phyloP scores from a whole-genome alignment of 2,329 filamentous ascomycete species.

The Colletotrichum trifolii region DNA sequence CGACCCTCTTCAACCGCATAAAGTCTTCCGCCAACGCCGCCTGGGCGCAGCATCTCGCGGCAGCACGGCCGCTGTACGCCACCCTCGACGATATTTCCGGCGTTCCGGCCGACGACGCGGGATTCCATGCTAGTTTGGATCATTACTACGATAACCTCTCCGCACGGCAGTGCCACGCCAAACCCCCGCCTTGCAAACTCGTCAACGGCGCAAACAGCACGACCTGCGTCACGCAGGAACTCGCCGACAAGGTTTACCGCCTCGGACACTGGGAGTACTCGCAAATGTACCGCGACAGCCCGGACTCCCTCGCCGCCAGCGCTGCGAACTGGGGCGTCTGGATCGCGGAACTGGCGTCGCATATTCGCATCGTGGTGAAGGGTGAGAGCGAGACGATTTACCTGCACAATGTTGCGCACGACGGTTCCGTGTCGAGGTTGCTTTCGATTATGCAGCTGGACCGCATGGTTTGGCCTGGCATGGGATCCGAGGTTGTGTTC shows the following conservation, averaged over 20 bases:
- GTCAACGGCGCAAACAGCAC: slow-evolving; percentile 56
- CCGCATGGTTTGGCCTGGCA: slow-evolving; percentile 85
- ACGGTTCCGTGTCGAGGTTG: slow-evolving; percentile 76
- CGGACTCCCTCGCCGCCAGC: slow-evolving; percentile 70
- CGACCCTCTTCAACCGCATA: slow-evolving; percentile 54
- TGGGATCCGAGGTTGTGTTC: slow-evolving; percentile 83
- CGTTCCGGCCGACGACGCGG: slow-evolving; percentile 63
- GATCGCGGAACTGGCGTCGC: slow-evolving; percentile 75
- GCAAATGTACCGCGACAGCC: slow-evolving; percentile 77
- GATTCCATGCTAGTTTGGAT: slow-evolving; percentile 79
- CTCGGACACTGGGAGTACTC: slow-evolving; percentile 85
- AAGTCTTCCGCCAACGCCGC: slow-evolving; percentile 53
- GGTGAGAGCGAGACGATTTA: slow-evolving; percentile 60
- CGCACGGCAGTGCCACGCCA: slow-evolving; percentile 79
- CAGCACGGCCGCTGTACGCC: slow-evolving; percentile 64
- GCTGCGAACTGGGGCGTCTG: slow-evolving; percentile 76
- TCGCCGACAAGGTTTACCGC: slow-evolving; percentile 78
- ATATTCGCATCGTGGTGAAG: slow-evolving; percentile 66
- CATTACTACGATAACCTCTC: slow-evolving; percentile 90
- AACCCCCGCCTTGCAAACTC: slow-evolving; percentile 76
- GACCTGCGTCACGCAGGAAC: slow-evolving; percentile 69
- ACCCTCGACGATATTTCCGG: slow-evolving; percentile 76
- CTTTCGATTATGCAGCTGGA: slow-evolving; percentile 78
- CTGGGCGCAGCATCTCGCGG: slow-evolving; percentile 74
- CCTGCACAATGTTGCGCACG: slow-evolving; percentile 83